Evolutionary conservation across 176 grass and related monocot genomes (phyloP).

Genomic region (Avena eriantha): DNA sequence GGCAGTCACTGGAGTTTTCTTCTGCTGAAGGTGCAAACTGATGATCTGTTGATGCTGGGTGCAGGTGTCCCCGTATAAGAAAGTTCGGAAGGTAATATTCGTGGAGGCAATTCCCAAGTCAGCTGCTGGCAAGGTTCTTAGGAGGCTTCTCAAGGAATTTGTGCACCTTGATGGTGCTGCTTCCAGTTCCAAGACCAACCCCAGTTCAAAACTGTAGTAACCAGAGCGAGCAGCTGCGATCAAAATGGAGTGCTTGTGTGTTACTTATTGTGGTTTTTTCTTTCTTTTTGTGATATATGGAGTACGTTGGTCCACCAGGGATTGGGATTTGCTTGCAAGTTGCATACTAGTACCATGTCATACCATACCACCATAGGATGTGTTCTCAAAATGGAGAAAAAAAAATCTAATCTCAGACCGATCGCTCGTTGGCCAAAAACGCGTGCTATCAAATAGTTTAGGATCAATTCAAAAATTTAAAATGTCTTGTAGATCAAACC

Average conservation of each 20-base stretch:
- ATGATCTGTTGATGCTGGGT: background rate
- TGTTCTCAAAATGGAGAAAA: background rate
- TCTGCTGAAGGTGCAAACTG: slow-evolving; percentile 7
- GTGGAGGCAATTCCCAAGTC: slow-evolving; percentile 87
- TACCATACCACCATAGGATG: background rate
- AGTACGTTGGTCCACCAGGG: background rate
- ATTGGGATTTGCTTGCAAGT: background rate
- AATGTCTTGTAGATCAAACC: no score
- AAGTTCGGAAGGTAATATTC: slow-evolving; percentile 87
- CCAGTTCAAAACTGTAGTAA: slow-evolving; percentile 63
- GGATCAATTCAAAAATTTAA: no score
- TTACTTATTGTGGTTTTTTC: background rate
- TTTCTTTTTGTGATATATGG: background rate
- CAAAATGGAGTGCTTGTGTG: background rate
- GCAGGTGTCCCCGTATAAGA: slow-evolving; percentile 91
- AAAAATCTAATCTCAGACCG: no score
- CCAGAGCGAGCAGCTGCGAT: background rate
- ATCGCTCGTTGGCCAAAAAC: no score
- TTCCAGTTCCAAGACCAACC: background rate
- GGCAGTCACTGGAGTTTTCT: background rate
- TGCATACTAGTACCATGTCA: background rate
- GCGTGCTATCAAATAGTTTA: no score
- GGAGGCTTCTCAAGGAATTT: slow-evolving; percentile 65
- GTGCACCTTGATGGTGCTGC: slow-evolving; percentile 25
- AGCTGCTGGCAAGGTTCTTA: slow-evolving; percentile 76